Evolutionary conservation across 2,329 filamentous ascomycete species (phyloP).

Genomic region (Talaromyces marneffei): DNA sequence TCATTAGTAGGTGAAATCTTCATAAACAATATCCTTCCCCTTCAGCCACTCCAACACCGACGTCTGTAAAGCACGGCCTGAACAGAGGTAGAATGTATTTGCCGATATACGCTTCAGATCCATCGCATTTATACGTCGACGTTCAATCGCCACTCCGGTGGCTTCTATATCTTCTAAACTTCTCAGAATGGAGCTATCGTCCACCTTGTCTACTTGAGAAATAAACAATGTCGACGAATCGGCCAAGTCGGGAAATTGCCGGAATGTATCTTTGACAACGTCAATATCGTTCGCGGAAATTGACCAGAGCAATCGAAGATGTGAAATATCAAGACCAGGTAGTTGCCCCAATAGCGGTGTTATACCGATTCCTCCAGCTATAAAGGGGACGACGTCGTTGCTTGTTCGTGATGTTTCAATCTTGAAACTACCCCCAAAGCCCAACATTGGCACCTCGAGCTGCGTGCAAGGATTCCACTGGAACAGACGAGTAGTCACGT

Average conservation of each 20-base stretch:
- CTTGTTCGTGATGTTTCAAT: conserved; percentile 27
- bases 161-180: conserved; percentile 36
- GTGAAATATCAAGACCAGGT: conserved; percentile 42
- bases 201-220: conserved; percentile 43
- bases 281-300: conserved; percentile 56
- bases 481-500: conserved; percentile 62
- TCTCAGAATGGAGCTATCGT: conserved; percentile 32
- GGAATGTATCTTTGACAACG: conserved; percentile 57
- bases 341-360: conserved; percentile 72
- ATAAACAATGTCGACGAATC: conserved; percentile 57
- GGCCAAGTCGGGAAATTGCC: conserved; percentile 48
- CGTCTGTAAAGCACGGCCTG: conserved; percentile 46
- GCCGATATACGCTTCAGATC: conserved; percentile 42
- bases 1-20: conserved; percentile 57
- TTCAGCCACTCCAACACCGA: conserved; percentile 50
- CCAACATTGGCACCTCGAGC: conserved; percentile 62
- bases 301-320: conserved; percentile 63
- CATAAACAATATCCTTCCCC: conserved; percentile 51
- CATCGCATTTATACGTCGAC: conserved; percentile 42
- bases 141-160: conserved; percentile 32
- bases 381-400: conserved; percentile 50
- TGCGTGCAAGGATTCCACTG: conserved; percentile 47
- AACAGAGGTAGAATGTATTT: conserved; percentile 56
- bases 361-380: conserved; percentile 77
- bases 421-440: conserved; percentile 64